Percentiles rank a stretch among this genome's conserved stretches.
These are phyloP conservation scores for Rhinocladiella similis DNA, from an alignment of 2,329 filamentous ascomycete species.

Conservation along the genomic window DNA sequence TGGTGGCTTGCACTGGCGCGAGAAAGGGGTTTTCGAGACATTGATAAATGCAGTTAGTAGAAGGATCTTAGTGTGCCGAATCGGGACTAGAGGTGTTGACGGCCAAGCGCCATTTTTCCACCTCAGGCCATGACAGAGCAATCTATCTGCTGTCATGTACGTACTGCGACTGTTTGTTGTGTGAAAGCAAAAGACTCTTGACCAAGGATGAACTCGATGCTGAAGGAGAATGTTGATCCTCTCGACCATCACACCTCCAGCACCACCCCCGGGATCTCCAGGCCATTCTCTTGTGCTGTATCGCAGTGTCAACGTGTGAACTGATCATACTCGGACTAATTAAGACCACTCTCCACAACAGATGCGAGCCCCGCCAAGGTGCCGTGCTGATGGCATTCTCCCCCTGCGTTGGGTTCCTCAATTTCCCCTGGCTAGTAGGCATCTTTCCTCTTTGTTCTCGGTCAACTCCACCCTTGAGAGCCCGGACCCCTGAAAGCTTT, in stretches of 20 bases:
- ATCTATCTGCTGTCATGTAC: neutral
- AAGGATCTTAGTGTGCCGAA: neutral
- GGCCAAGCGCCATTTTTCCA: neutral
- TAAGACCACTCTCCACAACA: neutral
- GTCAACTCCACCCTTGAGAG: neutral
- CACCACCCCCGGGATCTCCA: neutral
- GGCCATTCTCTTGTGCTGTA: no score
- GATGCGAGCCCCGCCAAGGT: neutral
- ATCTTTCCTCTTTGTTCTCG: conserved; percentile 5
- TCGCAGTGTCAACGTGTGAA: no score
- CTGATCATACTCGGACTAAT: no score
- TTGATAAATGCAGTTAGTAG: neutral
- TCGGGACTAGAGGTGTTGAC: neutral
- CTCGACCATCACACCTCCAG: neutral
- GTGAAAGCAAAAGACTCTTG: no score
- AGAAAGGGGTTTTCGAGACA: neutral
- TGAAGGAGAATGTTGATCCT: neutral
- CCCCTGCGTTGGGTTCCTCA: conserved; percentile 20
- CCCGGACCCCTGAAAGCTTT: neutral
- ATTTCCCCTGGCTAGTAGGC: conserved; percentile 7
- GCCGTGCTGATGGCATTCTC: conserved; percentile 5
- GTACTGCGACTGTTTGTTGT: no score
- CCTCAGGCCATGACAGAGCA: neutral
- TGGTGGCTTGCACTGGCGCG: neutral
- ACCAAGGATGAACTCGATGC: neutral